These are phyloP conservation scores for Colletotrichum tropicicola DNA, from an alignment of 2,329 filamentous ascomycete genomes.

Conservation along the genomic window DNA sequence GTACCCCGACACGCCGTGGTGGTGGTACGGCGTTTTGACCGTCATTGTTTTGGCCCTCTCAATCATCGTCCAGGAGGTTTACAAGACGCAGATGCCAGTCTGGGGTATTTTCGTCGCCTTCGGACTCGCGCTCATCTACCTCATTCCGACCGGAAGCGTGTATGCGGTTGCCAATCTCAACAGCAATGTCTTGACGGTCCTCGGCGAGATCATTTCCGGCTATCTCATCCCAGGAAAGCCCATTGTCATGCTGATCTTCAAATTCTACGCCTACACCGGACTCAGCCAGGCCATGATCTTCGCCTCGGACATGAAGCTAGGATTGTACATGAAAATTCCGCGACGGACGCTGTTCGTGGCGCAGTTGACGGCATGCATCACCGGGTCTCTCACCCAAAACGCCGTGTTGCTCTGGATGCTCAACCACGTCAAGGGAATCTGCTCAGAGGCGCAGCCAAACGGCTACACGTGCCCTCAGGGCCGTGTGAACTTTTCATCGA, in stretches of 20 bases:
- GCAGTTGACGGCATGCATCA: conserved; percentile 65
- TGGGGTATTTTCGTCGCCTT: conserved; percentile 57
- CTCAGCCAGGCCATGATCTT: conserved; percentile 47
- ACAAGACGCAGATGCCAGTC: conserved; percentile 67
- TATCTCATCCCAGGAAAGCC: conserved; percentile 59
- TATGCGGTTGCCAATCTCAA: conserved; percentile 52
- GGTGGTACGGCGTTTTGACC: conserved; percentile 48
- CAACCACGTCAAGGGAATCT: conserved; percentile 49
- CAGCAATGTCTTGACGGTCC: conserved; percentile 49
- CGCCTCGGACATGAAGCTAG: conserved; percentile 60
- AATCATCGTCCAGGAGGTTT: conserved; percentile 52
- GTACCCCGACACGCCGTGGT: conserved; percentile 41
- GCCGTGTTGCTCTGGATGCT: conserved; percentile 42
- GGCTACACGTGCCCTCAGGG: conserved; percentile 59
- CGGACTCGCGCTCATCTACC: conserved; percentile 46
- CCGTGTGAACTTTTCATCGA: conserved; percentile 56
- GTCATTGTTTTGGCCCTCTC: conserved; percentile 42
- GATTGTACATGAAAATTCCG: conserved; percentile 62
- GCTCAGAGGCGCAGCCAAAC: conserved; percentile 48
- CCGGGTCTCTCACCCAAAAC: conserved; percentile 54
- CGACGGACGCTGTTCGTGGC: conserved; percentile 68
- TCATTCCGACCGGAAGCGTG: conserved; percentile 63
- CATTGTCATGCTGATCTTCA: conserved; percentile 49
- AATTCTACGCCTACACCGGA: conserved; percentile 45
- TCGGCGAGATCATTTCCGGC: conserved; percentile 21